Evolutionary conservation across 2,329 filamentous ascomycete species (phyloP).

Genomic region (Rhinocladiella similis): DNA sequence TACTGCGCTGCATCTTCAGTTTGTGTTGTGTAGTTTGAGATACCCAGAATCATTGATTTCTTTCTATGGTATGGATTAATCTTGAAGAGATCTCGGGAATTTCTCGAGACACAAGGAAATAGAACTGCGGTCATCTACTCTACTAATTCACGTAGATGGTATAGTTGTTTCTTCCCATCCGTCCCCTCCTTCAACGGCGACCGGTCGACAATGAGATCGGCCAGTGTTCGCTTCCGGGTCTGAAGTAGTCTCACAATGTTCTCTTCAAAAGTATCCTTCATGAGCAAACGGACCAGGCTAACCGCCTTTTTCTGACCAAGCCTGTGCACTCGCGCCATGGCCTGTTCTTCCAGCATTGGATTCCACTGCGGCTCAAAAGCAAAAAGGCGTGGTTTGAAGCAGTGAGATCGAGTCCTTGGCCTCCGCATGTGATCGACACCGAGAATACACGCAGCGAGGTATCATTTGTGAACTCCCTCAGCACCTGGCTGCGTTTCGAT

Average conservation of each 20-base stretch:
- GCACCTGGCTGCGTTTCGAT: slow-evolving; percentile 41
- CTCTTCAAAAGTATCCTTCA: slow-evolving; percentile 43
- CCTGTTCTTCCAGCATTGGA: slow-evolving; percentile 47
- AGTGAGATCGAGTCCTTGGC: slow-evolving; percentile 54
- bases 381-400: slow-evolving; percentile 50
- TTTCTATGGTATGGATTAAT: too few relatives aligned
- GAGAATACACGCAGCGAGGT: slow-evolving; percentile 45
- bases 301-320: slow-evolving; percentile 40
- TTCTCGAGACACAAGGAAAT: too few relatives aligned
- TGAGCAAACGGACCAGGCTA: slow-evolving; percentile 36
- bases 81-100: too few relatives aligned
- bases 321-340: slow-evolving; percentile 41
- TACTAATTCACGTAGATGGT: slow-evolving; percentile 2
- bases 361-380: slow-evolving; percentile 56
- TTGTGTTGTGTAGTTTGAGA: too few relatives aligned
- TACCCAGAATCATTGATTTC: too few relatives aligned
- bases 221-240: slow-evolving; percentile 8
- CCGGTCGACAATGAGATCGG: slow-evolving; percentile 8
- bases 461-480: slow-evolving; percentile 45
- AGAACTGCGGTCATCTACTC: too few relatives aligned
- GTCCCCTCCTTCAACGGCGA: background rate
- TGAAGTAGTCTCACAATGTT: slow-evolving; percentile 7
- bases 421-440: slow-evolving; percentile 53
- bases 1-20: too few relatives aligned
- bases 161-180: slow-evolving; percentile 3